Evolutionary conservation across 208 protist species (phyloP).

Genomic region (Trypanosoma mega): DNA sequence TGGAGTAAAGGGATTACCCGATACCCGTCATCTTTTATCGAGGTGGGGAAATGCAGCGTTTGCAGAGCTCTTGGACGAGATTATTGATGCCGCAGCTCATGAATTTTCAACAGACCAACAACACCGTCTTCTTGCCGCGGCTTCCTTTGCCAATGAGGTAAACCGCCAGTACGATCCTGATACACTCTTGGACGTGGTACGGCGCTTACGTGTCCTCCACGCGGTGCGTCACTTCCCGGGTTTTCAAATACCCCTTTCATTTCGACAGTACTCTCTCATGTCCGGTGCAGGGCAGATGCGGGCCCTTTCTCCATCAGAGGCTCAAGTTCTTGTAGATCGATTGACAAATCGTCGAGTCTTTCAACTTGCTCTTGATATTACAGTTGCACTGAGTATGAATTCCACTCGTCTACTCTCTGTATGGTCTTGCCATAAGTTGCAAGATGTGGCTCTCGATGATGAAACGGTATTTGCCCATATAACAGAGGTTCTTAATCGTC

Average conservation of each 20-base stretch:
- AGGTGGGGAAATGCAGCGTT: conserved; percentile 22
- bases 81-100: conserved; percentile 22
- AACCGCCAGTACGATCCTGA: conserved; percentile 26
- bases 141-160: conserved; percentile 34
- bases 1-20: conserved; percentile 27
- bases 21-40: conserved; percentile 5
- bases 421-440: conserved; percentile 29
- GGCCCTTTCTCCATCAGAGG: conserved; percentile 23
- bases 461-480: conserved; percentile 17
- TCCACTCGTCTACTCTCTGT: conserved; percentile 25
- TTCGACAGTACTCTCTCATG: conserved; percentile 19
- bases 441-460: conserved; percentile 9
- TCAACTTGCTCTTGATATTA: conserved; percentile 46
- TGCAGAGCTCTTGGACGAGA: conserved; percentile 41
- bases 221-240: conserved; percentile 28
- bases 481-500: conserved; percentile 19
- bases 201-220: conserved; percentile 36
- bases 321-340: conserved; percentile 38
- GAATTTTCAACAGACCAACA: conserved; percentile 34
- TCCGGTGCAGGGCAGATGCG: conserved; percentile 9
- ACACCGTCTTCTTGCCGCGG: conserved; percentile 37
- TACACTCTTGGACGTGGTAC: conserved; percentile 36
- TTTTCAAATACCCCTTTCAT: conserved; percentile 31
- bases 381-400: conserved; percentile 27
- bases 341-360: conserved; percentile 32